Evolutionary conservation across 2,329 filamentous ascomycete species (phyloP), one percentile per base, ranked within the genome.

Genomic region (Cladophialophora carrionii): DNA sequence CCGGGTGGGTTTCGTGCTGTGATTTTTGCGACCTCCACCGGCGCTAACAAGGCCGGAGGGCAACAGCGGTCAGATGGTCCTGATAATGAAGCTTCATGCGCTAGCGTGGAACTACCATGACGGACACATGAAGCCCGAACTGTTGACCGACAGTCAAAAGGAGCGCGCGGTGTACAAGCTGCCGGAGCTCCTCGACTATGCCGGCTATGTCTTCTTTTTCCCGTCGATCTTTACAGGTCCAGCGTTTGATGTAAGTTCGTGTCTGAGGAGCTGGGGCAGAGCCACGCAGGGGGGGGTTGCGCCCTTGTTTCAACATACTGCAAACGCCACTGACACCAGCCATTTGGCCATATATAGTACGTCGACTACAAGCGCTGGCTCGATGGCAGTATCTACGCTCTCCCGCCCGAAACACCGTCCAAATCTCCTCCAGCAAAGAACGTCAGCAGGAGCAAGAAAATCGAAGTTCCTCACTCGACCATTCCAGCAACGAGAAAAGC

Each of bases 51-150:
- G 8, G 52, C 17, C 12, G 24, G 29, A 20, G 22, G 29, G 29
- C 29, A 20, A 34, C 29, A 54, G 52, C 24, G 92, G 94, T 1
- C 95, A 99, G 78, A 99, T 99, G 95, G 95, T 99, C 37, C 80
- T 98, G 72, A 89, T 98, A 68, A 99, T 99, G 92, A 99, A 99
- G 78, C 86, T 99, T 41, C 92, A 88, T 24, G 90, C 94, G 4
- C 99, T 99, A 75, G 96, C 92, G 80, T 99, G 95, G 95, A 98
- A 98, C 75, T 89, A 98, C 8, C 92, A 95, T 73, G 95, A 99
- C 76, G 96, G 95, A 22, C 87, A 89, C 64, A 83, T 96, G 22
- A 88, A 91, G 2, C 87, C 89, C 20, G 84, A 89, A 51, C 87
- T 93, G 64, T 85, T 99, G n/a, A 91, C 90, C 0, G 91, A 95